phyloP scores from a whole-genome alignment of 768 basidiomycete species.

The Kwoniella botswanensis region DNA sequence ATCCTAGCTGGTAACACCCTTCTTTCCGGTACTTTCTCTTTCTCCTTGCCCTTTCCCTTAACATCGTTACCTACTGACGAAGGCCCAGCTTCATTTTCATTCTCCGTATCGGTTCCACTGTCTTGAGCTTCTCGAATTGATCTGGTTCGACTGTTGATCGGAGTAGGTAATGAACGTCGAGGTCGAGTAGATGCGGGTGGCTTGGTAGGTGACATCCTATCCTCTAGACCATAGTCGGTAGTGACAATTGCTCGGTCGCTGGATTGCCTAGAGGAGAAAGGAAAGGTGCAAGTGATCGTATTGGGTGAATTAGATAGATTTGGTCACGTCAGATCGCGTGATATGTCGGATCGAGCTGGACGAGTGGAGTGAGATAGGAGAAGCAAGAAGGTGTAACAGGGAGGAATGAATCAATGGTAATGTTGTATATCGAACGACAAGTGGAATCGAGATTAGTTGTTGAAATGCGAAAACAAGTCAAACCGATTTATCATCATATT shows the following conservation, averaged over 20 bases:
- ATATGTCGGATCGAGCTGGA: neutral
- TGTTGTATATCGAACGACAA: no score
- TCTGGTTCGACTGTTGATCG: neutral
- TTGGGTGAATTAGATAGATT: neutral
- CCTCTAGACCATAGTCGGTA: neutral
- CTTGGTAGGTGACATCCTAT: conserved; percentile 8
- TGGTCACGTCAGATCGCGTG: neutral
- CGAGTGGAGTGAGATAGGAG: neutral
- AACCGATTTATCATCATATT: no score
- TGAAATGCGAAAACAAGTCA: no score
- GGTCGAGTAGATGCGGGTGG: neutral
- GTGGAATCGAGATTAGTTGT: no score
- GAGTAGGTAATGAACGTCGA: neutral
- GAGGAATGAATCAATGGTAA: no score
- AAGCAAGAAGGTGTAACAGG: no score
- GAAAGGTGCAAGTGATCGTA: neutral
- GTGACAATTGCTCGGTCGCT: neutral
- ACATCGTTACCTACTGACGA: neutral
- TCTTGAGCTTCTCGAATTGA: neutral
- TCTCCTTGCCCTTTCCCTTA: conserved; percentile 23
- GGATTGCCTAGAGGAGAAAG: neutral
- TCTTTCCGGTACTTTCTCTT: conserved; percentile 58
- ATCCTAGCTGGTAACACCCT: conserved; percentile 81
- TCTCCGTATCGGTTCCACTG: neutral
- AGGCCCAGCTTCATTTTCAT: conserved; percentile 13